Evolutionary conservation across 495 filamentous ascomycete species (phyloP), one percentile per base, ranked within the genome.

Genomic region (Lindgomyces ingoldianus): DNA sequence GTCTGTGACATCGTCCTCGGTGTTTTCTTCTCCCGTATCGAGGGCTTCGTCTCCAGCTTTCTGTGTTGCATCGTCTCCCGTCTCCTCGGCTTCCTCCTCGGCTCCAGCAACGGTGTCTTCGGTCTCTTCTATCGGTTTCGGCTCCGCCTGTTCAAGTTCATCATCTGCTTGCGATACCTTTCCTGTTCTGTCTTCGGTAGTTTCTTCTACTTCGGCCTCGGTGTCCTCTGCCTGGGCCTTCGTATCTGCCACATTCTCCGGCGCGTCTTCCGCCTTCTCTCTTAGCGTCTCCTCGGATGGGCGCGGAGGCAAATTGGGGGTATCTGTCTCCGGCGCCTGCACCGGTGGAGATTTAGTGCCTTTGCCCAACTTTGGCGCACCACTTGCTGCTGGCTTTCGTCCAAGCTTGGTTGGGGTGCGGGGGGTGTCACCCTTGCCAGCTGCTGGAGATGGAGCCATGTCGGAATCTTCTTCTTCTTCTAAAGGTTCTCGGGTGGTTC

Each of bases 321-420:
- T 63, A 18, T 69, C 67, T 56, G 71, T 70, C 16, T 74, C 72
- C 24, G 69, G 66, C 60, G 68, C 71, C 60, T 75, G 68, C 25
- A 25, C 47, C 56, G 33, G 55, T 68, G 49, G 57, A 26, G 63
- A 52, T 62, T 74, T 62, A 9, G 53, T 46, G n/a, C 19, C 29
- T 60, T 78, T 76, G 58, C 75, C 76, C 10, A 79, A 67, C 62
- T 78, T 78, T 21, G 79, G 73, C 48, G 78, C 68, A 14, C 33
- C 33, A 41, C 73, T 41, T 57, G 46, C 26, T 18, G 73, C 75
- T n/a, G 80, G 79, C 62, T 76, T 81, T 36, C 80, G 77, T 60
- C 77, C 76, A 6, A 76, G 58, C 66, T 83, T 84, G 46, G 80
- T 75, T n/a, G 82, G 81, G 16, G 81, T 83, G 60, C 72, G 72